Evolutionary conservation across 139 green algal species (phyloP).

Genomic region (Tetradesmus obliquus): DNA sequence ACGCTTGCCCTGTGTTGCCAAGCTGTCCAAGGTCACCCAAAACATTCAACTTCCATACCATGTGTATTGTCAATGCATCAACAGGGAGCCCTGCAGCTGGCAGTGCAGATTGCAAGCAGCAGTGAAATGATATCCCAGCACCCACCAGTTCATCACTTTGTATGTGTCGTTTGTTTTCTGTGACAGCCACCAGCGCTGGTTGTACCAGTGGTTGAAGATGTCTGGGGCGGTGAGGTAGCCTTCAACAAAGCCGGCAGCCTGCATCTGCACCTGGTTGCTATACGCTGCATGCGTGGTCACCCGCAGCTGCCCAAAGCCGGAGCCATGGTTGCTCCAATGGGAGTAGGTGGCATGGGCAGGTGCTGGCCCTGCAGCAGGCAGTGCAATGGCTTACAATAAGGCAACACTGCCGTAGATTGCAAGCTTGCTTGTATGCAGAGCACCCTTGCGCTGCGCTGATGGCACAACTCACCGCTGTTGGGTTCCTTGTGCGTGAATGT

Average conservation of each 20-base stretch:
- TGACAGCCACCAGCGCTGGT: conserved; percentile 59
- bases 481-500: not conserved
- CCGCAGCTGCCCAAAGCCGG: conserved; percentile 74
- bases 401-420: too few species aligned
- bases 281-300: conserved; percentile 40
- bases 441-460: not conserved
- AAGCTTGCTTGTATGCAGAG: too few species aligned
- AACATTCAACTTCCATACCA: not conserved
- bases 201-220: conserved; percentile 69
- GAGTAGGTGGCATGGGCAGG: conserved; percentile 53
- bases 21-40: not conserved
- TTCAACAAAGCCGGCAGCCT: conserved; percentile 73
- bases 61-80: not conserved
- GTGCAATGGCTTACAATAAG: not conserved
- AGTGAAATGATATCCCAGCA: not conserved
- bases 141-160: conserved; percentile 54
- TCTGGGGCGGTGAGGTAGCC: conserved; percentile 59
- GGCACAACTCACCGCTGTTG: not conserved
- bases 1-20: not conserved
- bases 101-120: not conserved
- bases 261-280: conserved; percentile 56
- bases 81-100: not conserved
- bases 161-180: conserved; percentile 58
- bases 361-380: not conserved
- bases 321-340: conserved; percentile 45